phyloP scores from a whole-genome alignment of 2,329 filamentous ascomycete species.

The Moelleriella libera region DNA sequence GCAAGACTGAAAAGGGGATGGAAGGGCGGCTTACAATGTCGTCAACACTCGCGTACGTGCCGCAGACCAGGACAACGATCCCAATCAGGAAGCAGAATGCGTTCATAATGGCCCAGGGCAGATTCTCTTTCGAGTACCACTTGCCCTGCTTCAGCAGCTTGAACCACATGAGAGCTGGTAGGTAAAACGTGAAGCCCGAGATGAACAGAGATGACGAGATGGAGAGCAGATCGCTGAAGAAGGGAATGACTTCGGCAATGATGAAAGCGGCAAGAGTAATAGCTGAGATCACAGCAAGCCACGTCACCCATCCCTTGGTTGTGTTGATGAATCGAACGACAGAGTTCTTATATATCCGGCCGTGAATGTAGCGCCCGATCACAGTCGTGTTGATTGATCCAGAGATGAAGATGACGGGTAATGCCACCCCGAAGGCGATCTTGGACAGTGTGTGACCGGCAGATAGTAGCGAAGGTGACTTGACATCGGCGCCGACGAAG shows the following conservation, averaged over 20 bases:
- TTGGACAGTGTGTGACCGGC: slow-evolving; percentile 45
- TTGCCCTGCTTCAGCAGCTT: slow-evolving; percentile 17
- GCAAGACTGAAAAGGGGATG: not conserved
- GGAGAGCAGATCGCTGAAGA: slow-evolving; percentile 51
- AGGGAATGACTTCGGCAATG: slow-evolving; percentile 57
- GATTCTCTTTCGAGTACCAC: slow-evolving; percentile 12
- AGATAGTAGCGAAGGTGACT: slow-evolving; percentile 54
- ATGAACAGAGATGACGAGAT: slow-evolving; percentile 34
- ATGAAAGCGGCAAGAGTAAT: slow-evolving; percentile 53
- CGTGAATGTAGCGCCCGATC: slow-evolving; percentile 30
- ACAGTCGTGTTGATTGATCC: slow-evolving; percentile 52
- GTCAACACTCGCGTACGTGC: slow-evolving; percentile 12
- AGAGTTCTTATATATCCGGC: slow-evolving; percentile 26
- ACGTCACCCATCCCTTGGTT: slow-evolving; percentile 32
- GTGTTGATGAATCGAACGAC: slow-evolving; percentile 33
- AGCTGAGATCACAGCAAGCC: slow-evolving; percentile 41
- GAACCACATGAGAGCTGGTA: slow-evolving; percentile 26
- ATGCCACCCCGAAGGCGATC: slow-evolving; percentile 54
- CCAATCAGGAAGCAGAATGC: slow-evolving; percentile 12
- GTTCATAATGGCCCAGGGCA: slow-evolving; percentile 9
- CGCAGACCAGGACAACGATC: slow-evolving; percentile 10
- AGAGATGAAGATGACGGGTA: slow-evolving; percentile 61
- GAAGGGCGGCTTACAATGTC: slow-evolving; percentile 11
- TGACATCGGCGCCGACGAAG: slow-evolving; percentile 49
- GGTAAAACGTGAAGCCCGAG: slow-evolving; percentile 21